Base-by-base conservation (phyloP, 1,139 yeast species). In the Sugiyamaella grinbergsii region DNA sequence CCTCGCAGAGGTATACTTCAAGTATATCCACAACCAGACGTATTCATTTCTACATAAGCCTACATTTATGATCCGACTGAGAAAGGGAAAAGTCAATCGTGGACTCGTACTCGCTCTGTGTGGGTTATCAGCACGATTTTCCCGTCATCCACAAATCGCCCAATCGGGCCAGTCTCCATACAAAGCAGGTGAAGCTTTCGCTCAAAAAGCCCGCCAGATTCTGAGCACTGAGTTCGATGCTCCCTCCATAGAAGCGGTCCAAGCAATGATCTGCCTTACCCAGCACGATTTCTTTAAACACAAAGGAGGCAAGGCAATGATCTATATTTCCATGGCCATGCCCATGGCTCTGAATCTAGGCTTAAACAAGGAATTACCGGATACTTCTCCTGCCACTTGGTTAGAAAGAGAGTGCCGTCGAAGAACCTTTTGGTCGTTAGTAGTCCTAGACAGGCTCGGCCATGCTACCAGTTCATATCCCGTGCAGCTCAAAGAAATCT, bases 401-500 rank as follows among this genome's bases (percentile, higher is more conserved):
- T 54, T 65, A 18, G 71, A 69, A 36, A 62, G 68, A 23, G 73
- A 70, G 51, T 58, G 61, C 32, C 60, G 72, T 1, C 58, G 73
- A 19, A 55, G 72, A 28, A 66, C 71, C 0, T 70, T 66, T 56
- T 70, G 73, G 73, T 63, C 70, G 10, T 57, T 70, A 36, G 62
- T 68, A 16, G 66, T 65, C 5, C 58, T 70, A 29, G 73, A 70
- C 50, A 58, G 73, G 13, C 58, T 70, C 32, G 70, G 68, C 5
- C 72, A 70, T 43, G 63, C 70, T 3, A 66, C 70, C 13, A 67
- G 68, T 10, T 60, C 66, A 37, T 66, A 71, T 52, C 50, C 62
- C 34, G 45, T 62, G 52, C 53, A 69, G 62, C 49, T 62, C 19
- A 42, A 49, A 10, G 54, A 54, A 8, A 39, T 58, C 18, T 50